These are phyloP conservation scores for Ceriops zippeliana DNA, from an alignment of 345 rosid genomes.

Conservation along the genomic window DNA sequence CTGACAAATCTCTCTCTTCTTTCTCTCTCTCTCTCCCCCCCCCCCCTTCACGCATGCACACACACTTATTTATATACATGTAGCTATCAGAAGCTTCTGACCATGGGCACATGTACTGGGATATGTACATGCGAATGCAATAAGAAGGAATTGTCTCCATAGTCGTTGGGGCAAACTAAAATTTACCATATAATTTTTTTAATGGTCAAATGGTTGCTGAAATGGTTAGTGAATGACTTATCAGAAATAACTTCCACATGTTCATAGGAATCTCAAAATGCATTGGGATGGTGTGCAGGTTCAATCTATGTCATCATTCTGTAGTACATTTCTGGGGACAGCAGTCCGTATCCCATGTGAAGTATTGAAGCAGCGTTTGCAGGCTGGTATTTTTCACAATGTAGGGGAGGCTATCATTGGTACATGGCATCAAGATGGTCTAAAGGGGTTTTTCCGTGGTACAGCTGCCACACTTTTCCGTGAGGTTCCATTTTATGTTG, in stretches of 20 bases:
- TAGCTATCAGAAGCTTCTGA: too few species aligned
- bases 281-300: conserved; percentile 45
- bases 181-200: background rate
- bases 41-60: too few species aligned
- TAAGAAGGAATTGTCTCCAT: background rate
- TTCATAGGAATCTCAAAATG: background rate
- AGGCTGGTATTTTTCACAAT: conserved; percentile 83
- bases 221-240: background rate
- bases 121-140: background rate
- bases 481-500: conserved; percentile 94
- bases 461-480: conserved; percentile 96
- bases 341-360: conserved; percentile 95
- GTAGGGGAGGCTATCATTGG: conserved; percentile 89
- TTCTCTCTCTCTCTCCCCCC: too few species aligned
- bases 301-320: conserved; percentile 90
- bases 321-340: conserved; percentile 91
- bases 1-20: too few species aligned
- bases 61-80: too few species aligned
- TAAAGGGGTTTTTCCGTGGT: conserved; percentile 92
- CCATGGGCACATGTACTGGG: background rate
- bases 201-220: background rate
- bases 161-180: background rate
- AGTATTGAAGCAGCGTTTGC: conserved; percentile 95
- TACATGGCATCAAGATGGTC: conserved; percentile 93
- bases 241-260: background rate